Percentiles rank a stretch among this genome's conserved stretches.
These are phyloP conservation scores for Cyclostephanos tholiformis DNA, from an alignment of 108 stramenopile genomes.

Conservation along the genomic window DNA sequence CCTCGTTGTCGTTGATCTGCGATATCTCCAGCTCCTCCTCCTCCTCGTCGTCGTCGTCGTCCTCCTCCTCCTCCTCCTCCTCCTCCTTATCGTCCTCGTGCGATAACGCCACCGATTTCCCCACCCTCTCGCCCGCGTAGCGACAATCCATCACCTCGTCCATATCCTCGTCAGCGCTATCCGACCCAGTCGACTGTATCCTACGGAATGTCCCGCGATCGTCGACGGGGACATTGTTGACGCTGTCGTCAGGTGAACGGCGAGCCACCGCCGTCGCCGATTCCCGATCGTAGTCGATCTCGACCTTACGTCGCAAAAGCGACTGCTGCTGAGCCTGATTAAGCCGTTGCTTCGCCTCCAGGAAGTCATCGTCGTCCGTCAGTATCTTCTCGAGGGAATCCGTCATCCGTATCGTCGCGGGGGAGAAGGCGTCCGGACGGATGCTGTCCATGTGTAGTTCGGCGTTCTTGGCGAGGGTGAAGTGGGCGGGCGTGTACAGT, in stretches of 20 bases:
- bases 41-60: constrained; percentile 5
- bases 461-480: constrained; percentile 49
- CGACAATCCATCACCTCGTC: constrained; percentile 22
- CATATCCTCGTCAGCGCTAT: constrained; percentile 28
- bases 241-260: neutral
- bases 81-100: constrained; percentile 6
- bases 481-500: constrained; percentile 49
- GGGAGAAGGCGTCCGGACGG: constrained; percentile 63
- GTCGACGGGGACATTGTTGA: neutral
- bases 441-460: constrained; percentile 32
- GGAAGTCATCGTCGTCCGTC: constrained; percentile 66
- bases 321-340: neutral
- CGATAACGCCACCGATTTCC: neutral
- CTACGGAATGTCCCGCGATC: constrained; percentile 22
- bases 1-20: constrained; percentile 11
- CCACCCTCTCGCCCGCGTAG: neutral
- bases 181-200: constrained; percentile 21
- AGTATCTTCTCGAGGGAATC: constrained; percentile 76
- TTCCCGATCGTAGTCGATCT: neutral
- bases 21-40: constrained; percentile 26
- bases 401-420: constrained; percentile 71
- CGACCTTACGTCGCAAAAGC: neutral
- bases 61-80: constrained; percentile 22
- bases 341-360: constrained; percentile 11
- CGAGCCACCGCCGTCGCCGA: neutral